Conservation (phyloP, 768 basidiomycete genomes). For the Mycena pura region DNA sequence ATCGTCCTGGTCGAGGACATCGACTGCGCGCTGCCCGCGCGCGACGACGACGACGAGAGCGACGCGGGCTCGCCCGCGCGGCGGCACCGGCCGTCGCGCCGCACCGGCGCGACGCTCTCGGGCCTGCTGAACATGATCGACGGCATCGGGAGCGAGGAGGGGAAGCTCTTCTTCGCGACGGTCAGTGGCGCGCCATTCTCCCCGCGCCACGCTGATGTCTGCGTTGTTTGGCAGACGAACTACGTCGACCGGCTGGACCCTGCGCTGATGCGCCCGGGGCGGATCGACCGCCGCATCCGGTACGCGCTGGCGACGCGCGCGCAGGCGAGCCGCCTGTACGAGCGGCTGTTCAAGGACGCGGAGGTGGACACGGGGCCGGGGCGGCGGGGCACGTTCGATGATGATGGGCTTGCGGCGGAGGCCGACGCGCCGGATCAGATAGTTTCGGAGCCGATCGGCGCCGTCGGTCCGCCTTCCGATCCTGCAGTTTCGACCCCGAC, state of each 20-base stretch:
- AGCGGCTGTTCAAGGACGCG: slow-evolving; percentile 47
- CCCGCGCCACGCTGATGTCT: not conserved
- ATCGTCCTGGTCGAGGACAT: slow-evolving; percentile 49
- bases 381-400: not conserved
- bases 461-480: not conserved
- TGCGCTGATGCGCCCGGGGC: slow-evolving; percentile 62
- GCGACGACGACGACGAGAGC: slow-evolving; percentile 48
- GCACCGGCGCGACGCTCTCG: slow-evolving; percentile 53
- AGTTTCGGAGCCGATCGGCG: not conserved
- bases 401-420: not conserved
- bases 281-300: slow-evolving; percentile 61
- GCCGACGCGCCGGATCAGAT: not conserved
- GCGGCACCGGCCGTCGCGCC: slow-evolving; percentile 32
- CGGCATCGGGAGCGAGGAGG: slow-evolving; percentile 67
- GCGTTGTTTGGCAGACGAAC: slow-evolving; percentile 49
- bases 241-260: slow-evolving; percentile 62
- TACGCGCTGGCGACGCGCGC: slow-evolving; percentile 56
- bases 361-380: not conserved
- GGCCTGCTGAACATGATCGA: slow-evolving; percentile 67
- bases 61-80: slow-evolving; percentile 21
- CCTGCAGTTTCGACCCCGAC: not conserved
- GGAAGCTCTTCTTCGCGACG: slow-evolving; percentile 67
- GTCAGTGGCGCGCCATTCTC: slow-evolving; percentile 35
- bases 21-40: slow-evolving; percentile 48
- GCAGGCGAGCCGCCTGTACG: slow-evolving; percentile 58